A percentile compares a stretch with the other conserved stretches of the same genome.
Evolutionary conservation across 2,329 filamentous ascomycete species (phyloP).

Genomic region (Sporothrix pallida): DNA sequence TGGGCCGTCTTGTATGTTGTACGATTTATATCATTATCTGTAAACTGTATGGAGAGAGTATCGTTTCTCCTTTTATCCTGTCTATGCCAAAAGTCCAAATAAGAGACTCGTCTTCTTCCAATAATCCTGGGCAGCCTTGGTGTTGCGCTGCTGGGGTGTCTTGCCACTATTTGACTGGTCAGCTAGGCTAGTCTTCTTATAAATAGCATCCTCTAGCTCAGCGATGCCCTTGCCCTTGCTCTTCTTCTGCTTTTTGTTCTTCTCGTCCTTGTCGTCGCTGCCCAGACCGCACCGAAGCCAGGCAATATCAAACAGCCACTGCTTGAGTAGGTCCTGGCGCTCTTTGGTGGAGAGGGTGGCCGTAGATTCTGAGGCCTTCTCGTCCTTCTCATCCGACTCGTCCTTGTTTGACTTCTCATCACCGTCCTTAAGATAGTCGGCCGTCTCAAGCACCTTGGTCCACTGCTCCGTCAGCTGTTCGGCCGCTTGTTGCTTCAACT

Average conservation of each 20-base stretch:
- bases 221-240: conserved; percentile 43
- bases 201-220: conserved; percentile 54
- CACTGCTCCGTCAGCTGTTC: conserved; percentile 58
- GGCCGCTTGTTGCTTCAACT: conserved; percentile 65
- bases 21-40: conserved; percentile 26
- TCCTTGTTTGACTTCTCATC: conserved; percentile 33
- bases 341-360: conserved; percentile 39
- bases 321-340: conserved; percentile 57
- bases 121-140: conserved; percentile 72
- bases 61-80: conserved; percentile 27
- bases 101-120: conserved; percentile 82
- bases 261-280: background rate
- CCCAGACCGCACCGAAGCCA: conserved; percentile 57
- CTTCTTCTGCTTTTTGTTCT: background rate
- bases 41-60: conserved; percentile 14
- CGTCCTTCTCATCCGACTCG: conserved; percentile 26
- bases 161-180: conserved; percentile 47
- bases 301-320: conserved; percentile 67
- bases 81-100: conserved; percentile 73
- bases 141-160: conserved; percentile 58
- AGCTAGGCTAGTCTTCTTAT: conserved; percentile 52
- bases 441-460: conserved; percentile 50
- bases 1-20: background rate
- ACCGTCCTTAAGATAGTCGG: conserved; percentile 35
- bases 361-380: conserved; percentile 23